Conservation (phyloP, 2,329 filamentous ascomycete species). For the Onygenales sp. region DNA sequence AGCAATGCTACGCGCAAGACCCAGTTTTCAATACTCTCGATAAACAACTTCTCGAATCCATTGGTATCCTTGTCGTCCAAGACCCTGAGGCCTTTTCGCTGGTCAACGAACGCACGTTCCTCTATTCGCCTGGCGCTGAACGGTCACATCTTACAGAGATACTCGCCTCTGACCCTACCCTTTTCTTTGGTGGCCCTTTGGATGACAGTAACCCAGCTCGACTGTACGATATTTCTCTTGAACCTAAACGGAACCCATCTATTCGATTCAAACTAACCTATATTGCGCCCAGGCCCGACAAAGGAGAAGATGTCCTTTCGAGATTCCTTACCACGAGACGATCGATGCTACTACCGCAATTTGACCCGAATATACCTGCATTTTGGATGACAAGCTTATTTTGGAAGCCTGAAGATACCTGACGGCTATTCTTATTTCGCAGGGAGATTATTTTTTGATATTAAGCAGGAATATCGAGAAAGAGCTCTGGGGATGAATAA, state of each 20-base stretch:
- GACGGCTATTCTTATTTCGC: background rate
- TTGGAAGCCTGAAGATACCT: conserved; percentile 11
- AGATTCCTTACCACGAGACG: conserved; percentile 13
- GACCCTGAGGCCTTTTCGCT: conserved; percentile 45
- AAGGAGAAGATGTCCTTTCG: conserved; percentile 16
- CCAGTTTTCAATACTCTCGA: conserved; percentile 44
- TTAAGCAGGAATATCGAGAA: background rate
- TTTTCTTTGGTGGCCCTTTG: conserved; percentile 48
- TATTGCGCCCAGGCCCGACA: conserved; percentile 3
- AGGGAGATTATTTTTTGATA: too few relatives aligned
- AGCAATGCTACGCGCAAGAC: conserved; percentile 44
- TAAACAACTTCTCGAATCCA: conserved; percentile 23
- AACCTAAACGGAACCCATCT: background rate
- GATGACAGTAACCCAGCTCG: conserved; percentile 12
- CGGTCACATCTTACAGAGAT: conserved; percentile 44
- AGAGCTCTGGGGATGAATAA: too few relatives aligned
- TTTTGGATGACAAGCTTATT: conserved; percentile 31
- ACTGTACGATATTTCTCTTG: conserved; percentile 1
- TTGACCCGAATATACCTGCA: conserved; percentile 24
- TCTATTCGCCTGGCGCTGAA: conserved; percentile 53
- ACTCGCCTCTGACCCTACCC: conserved; percentile 38
- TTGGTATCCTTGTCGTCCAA: conserved; percentile 28
- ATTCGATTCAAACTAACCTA: background rate
- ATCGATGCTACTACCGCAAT: conserved; percentile 20
- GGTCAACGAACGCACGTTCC: conserved; percentile 41